These are phyloP conservation scores for Boehmeria nivea DNA, from an alignment of 306 rosid genomes.

Conservation along the genomic window DNA sequence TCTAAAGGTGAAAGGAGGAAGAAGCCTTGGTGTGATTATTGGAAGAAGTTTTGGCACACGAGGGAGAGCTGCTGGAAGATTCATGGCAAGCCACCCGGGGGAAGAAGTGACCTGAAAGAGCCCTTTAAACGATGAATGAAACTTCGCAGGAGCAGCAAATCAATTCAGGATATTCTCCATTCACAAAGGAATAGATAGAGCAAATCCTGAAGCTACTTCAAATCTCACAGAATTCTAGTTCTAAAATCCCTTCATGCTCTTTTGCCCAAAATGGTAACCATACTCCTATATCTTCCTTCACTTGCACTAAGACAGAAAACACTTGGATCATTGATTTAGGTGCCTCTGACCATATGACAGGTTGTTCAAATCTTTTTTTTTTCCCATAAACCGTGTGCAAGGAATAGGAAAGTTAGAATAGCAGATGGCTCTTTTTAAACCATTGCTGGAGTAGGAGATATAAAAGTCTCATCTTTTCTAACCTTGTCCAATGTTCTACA, in stretches of 20 bases:
- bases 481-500: background rate
- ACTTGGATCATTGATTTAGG: background rate
- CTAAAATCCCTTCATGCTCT: background rate
- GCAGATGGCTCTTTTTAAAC: background rate
- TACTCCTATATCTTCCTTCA: background rate
- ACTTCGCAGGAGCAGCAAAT: background rate
- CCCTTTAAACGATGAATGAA: background rate
- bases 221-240: background rate
- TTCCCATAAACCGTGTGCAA: background rate
- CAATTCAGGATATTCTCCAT: background rate
- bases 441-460: background rate
- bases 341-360: slow-evolving; percentile 1
- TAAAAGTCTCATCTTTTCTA: background rate
- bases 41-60: background rate
- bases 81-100: background rate
- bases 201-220: background rate
- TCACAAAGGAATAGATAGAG: background rate
- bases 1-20: background rate
- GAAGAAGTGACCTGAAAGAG: background rate
- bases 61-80: background rate
- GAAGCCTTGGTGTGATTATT: background rate
- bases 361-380: background rate
- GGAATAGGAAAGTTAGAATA: background rate
- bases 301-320: background rate
- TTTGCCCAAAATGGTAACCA: background rate